These are phyloP conservation scores for Phaffia tasmanica DNA, from an alignment of 768 basidiomycete species.

Conservation along the genomic window DNA sequence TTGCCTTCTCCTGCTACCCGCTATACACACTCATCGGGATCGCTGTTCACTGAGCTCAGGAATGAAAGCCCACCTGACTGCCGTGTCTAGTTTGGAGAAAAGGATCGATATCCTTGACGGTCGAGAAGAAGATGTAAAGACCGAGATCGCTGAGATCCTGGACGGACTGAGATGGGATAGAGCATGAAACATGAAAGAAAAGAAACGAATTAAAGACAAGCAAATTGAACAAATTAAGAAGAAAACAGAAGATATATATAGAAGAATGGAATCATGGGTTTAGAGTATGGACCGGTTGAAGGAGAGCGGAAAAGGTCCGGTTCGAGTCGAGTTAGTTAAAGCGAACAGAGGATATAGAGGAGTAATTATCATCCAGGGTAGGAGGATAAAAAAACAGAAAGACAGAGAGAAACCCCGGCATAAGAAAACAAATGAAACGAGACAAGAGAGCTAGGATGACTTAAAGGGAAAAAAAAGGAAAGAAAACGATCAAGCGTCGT, in stretches of 20 bases:
- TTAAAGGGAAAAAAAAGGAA: background rate
- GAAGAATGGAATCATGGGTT: background rate
- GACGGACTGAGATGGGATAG: too few species aligned
- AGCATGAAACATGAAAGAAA: too few species aligned
- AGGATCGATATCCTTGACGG: too few species aligned
- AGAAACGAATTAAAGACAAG: too few species aligned
- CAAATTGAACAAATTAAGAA: background rate
- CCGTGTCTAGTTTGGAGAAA: too few species aligned
- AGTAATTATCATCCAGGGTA: background rate
- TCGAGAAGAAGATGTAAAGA: too few species aligned
- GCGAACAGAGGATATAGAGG: background rate
- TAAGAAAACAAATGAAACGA: background rate
- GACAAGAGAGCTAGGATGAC: background rate
- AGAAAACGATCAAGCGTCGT: background rate
- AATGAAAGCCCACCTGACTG: too few species aligned
- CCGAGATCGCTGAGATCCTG: too few species aligned
- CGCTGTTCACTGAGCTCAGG: too few species aligned
- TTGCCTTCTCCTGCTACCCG: too few species aligned
- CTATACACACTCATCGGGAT: too few species aligned
- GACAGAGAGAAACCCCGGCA: slow-evolving; percentile 3
- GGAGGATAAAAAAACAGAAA: background rate
- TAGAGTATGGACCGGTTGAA: background rate
- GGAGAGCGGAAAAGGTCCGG: background rate
- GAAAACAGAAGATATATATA: background rate
- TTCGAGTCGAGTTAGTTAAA: background rate